Conservation (phyloP, 257 asterid species). For the Knoxia roxburghii region DNA sequence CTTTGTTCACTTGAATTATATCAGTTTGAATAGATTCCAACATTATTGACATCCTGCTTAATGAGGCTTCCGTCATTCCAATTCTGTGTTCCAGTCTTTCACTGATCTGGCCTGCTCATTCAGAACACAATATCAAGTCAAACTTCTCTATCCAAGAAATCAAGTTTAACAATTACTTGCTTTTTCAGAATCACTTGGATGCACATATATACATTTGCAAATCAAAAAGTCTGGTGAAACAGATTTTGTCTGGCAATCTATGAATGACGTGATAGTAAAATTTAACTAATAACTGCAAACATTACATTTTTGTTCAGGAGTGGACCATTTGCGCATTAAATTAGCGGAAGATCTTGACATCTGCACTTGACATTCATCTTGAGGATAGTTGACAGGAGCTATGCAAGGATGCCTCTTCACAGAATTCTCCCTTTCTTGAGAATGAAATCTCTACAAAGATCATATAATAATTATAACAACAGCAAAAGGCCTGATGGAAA, state of each 20-base stretch:
- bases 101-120: constrained; percentile 54
- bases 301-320: constrained; percentile 67
- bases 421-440: constrained; percentile 87
- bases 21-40: constrained; percentile 88
- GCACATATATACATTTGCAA: neutral
- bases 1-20: constrained; percentile 78
- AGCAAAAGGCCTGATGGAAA: neutral
- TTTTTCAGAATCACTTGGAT: constrained; percentile 13
- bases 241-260: no score
- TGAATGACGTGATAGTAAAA: constrained; percentile 1
- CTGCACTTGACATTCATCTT: constrained; percentile 66
- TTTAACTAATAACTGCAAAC: constrained; percentile 18
- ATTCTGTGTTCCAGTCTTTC: constrained; percentile 86
- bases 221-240: neutral
- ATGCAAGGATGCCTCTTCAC: constrained; percentile 50
- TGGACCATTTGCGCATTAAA: constrained; percentile 62
- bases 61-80: constrained; percentile 75
- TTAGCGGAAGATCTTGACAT: constrained; percentile 56
- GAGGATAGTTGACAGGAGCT: constrained; percentile 48
- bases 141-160: neutral
- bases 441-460: constrained; percentile 44
- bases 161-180: neutral
- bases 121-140: neutral
- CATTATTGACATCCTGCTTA: constrained; percentile 72
- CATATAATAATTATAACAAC: neutral